These are phyloP conservation scores for Alloascoidea africana DNA, from an alignment of 805 yeast species.

Conservation along the genomic window DNA sequence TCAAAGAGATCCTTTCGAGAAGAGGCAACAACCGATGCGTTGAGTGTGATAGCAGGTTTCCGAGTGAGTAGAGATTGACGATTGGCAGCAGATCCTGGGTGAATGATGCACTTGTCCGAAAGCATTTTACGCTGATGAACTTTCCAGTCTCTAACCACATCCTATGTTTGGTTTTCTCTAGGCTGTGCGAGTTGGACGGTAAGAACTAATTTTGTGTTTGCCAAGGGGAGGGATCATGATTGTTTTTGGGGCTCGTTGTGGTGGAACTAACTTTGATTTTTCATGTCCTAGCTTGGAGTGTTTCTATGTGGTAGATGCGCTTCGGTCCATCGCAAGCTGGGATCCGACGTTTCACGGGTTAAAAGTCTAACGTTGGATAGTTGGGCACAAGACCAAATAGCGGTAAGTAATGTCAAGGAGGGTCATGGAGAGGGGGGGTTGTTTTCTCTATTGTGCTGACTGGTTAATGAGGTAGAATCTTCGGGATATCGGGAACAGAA, in stretches of 20 bases:
- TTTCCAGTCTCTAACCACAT: too few relatives aligned
- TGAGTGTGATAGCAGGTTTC: background rate
- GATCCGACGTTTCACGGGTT: slow-evolving; percentile 44
- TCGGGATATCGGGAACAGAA: slow-evolving; percentile 41
- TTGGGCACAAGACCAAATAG: slow-evolving; percentile 49
- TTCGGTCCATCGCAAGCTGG: slow-evolving; percentile 54
- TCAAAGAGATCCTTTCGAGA: background rate
- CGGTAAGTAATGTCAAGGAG: slow-evolving; percentile 14
- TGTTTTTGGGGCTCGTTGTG: too few relatives aligned
- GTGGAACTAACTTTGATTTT: too few relatives aligned
- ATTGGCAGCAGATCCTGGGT: too few relatives aligned
- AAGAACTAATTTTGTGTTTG: slow-evolving; percentile 5
- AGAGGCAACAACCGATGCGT: background rate
- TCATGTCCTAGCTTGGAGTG: slow-evolving; percentile 47
- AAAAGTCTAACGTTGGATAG: slow-evolving; percentile 60
- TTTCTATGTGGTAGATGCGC: slow-evolving; percentile 81
- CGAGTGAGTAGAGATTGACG: slow-evolving; percentile 1
- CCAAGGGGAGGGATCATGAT: slow-evolving; percentile 1
- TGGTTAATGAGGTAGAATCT: too few relatives aligned
- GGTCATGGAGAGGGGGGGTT: too few relatives aligned
- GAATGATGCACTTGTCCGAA: too few relatives aligned
- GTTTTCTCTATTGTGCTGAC: too few relatives aligned
- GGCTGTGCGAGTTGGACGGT: slow-evolving; percentile 19
- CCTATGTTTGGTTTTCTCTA: too few relatives aligned
- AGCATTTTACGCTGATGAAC: too few relatives aligned